These are phyloP conservation scores for Lachnellula cervina DNA, from an alignment of 2,329 filamentous ascomycete species.

Conservation along the genomic window DNA sequence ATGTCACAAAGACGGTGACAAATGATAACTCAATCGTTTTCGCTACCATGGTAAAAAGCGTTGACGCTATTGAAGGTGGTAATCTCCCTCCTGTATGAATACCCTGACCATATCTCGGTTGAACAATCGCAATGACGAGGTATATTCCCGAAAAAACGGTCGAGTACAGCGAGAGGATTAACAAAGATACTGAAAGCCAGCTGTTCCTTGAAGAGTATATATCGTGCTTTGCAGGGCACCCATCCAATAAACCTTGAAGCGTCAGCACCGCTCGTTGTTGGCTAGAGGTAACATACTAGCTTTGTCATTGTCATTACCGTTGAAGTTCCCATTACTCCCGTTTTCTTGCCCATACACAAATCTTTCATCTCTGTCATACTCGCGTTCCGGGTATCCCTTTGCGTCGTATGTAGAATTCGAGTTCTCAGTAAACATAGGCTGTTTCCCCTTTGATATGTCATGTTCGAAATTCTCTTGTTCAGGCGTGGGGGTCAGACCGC, in stretches of 20 bases:
- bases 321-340: neutral
- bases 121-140: constrained; percentile 55
- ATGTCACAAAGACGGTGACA: constrained; percentile 70
- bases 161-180: constrained; percentile 54
- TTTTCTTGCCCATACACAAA: neutral
- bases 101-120: constrained; percentile 55
- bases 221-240: constrained; percentile 19
- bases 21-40: constrained; percentile 76
- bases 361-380: neutral
- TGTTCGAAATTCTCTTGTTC: neutral
- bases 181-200: constrained; percentile 47
- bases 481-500: neutral
- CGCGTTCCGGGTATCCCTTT: neutral
- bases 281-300: neutral
- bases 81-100: constrained; percentile 52
- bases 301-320: constrained; percentile 12
- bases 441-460: neutral
- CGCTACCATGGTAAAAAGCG: constrained; percentile 64
- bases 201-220: constrained; percentile 21
- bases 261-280: neutral
- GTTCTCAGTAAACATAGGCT: neutral
- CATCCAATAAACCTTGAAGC: constrained; percentile 8
- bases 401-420: neutral
- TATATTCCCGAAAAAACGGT: constrained; percentile 63
- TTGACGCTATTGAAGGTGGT: constrained; percentile 57